Conservation (phyloP, 345 rosid genomes). For the Ceriops tagal region DNA sequence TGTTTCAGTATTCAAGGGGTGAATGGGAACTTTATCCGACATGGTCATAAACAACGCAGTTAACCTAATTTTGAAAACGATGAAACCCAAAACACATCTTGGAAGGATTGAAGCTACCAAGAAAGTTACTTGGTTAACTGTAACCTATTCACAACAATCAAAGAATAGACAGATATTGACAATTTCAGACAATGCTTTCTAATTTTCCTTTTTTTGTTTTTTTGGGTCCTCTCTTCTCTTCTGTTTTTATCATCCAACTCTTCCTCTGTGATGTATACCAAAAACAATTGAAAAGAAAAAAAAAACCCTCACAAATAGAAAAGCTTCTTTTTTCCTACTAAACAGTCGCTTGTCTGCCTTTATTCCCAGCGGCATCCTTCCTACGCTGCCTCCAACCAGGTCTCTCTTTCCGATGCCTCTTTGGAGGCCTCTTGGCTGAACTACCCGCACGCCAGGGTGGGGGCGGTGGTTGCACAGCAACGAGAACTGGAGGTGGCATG, state of each 20-base stretch:
- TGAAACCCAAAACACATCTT: too few species aligned
- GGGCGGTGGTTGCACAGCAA: slow-evolving; percentile 20
- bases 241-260: not conserved
- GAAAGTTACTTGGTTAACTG: slow-evolving; percentile 12
- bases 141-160: slow-evolving; percentile 26
- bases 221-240: not conserved
- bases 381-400: slow-evolving; percentile 54
- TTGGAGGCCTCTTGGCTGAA: slow-evolving; percentile 37
- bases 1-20: too few species aligned
- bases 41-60: too few species aligned
- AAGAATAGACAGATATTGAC: slow-evolving; percentile 22
- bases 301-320: too few species aligned
- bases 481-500: slow-evolving; percentile 50
- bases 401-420: slow-evolving; percentile 50
- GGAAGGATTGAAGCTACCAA: slow-evolving; percentile 8
- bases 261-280: not conserved
- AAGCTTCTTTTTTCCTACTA: slow-evolving; percentile 12
- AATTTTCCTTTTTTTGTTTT: not conserved
- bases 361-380: slow-evolving; percentile 47
- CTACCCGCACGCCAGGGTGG: slow-evolving; percentile 27
- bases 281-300: not conserved
- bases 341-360: slow-evolving; percentile 23
- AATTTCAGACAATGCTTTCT: slow-evolving; percentile 15
- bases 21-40: too few species aligned
- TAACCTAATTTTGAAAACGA: too few species aligned